Evolutionary conservation across 176 grass and related monocot genomes (phyloP).

Genomic region (Aechmea fasciata): DNA sequence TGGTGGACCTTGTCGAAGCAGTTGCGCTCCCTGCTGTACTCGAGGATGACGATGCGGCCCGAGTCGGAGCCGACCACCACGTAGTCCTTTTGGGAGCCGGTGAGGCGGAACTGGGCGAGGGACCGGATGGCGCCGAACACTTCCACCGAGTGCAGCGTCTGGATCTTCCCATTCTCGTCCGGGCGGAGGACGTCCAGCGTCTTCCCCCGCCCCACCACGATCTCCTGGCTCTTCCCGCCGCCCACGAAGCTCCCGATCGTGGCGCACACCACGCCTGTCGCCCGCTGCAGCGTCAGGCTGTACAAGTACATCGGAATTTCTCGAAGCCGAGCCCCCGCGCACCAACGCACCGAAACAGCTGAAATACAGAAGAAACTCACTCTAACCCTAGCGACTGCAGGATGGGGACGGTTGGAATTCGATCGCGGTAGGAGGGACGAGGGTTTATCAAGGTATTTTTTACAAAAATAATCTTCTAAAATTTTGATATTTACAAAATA

Average conservation of each 20-base stretch:
- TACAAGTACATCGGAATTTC: constrained; percentile 63
- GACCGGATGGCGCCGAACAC: constrained; percentile 90
- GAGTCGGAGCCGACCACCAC: constrained; percentile 85
- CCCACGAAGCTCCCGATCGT: constrained; percentile 86
- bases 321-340: neutral
- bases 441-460: no score
- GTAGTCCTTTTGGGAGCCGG: constrained; percentile 91
- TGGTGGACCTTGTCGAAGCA: constrained; percentile 85
- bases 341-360: neutral
- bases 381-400: no score
- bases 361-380: no score
- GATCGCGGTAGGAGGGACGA: no score
- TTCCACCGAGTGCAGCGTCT: constrained; percentile 82
- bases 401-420: no score
- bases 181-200: constrained; percentile 73
- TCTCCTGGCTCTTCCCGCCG: constrained; percentile 73
- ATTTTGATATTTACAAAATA: no score
- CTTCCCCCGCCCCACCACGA: constrained; percentile 64
- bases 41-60: constrained; percentile 87
- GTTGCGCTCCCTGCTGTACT: constrained; percentile 84
- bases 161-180: constrained; percentile 66
- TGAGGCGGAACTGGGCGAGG: constrained; percentile 93
- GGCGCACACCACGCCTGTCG: constrained; percentile 70
- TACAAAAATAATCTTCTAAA: no score
- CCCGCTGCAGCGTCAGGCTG: constrained; percentile 70